Base-by-base conservation (phyloP, 2,329 filamentous ascomycete species). In the Trichoderma cornu-damae region DNA sequence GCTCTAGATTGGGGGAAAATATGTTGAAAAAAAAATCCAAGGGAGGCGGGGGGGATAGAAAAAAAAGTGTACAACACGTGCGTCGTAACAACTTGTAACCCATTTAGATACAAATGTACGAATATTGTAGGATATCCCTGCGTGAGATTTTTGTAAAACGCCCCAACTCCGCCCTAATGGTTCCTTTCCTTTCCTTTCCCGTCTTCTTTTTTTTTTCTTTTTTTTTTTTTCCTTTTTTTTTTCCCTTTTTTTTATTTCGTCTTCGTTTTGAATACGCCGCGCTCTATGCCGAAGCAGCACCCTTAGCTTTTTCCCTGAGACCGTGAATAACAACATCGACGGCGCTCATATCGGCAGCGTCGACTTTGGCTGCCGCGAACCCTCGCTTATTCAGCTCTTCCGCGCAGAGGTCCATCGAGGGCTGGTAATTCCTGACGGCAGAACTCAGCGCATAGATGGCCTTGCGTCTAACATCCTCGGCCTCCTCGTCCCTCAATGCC, bases 391-490 rank as follows among this genome's bases (percentile, higher is more conserved):
- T 73, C 66, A 88, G 74, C 66, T 87, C 81, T 34, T 80, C 77
- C 1, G 85, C 82, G 60, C 91, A 77, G 22, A 79, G 76, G 69
- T 90, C 86, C 73, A 93, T 79, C 24, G 86, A 86, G 1, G 90
- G 88, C 75, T 96, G 93, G 71, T 90, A 96, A 72, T 99, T 99
- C 69, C 94, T 81, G 55, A 90, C 83, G 4, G 85, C 88, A 12
- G 87, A 93, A 69, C 90, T 96, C 47, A 99, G 79, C 11, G 93
- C 94, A 67, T 91, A 92, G 28, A 96, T 78, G 12, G 92, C 90
- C 80, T 96, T 99, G 71, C 89, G 86, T 63, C 92, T 81, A 50
- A 91, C 88, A 8, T 79, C 77, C 58, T 78, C 75, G 53, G 81
- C 75, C 62, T 86, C 76, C 59, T 84, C 84, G 42, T 82, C 78